Base-by-base conservation (phyloP, 148 eudicot species). In the Chenopodium album region DNA sequence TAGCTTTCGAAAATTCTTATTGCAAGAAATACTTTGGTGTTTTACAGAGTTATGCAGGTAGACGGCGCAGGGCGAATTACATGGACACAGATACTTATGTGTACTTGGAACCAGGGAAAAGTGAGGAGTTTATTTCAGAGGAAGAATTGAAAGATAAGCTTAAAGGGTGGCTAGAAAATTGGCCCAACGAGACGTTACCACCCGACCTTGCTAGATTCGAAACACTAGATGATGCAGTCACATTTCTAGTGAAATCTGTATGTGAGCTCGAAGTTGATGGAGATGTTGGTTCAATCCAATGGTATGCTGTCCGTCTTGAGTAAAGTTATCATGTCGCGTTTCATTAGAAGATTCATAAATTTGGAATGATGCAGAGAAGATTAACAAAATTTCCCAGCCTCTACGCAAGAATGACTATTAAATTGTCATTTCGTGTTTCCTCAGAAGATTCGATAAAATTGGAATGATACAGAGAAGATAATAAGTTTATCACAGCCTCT, bases 241-340 rank as follows among this genome's bases (percentile, higher is more conserved):
- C 85, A 0, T 91, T 85, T 78, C 89, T 95, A 4, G 92, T 93
- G 0, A 92, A 88, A 20, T 93, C 91, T 79, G 98, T 92, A 50
- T 95, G 97, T 81, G 97, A 95, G 85, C 93, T 95, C 59, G 97
- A 93, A 80, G 89, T 95, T 26, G 96, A 89, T 83, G 97, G 97
- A 41, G 96, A 91, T 86, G 98, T 92, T 46, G 98, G 98, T 82
- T 89, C 98, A 1, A 63, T 93, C 77, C 98, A 95, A 78, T 93
- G 98, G 98, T 95, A 88, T 17, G 82, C 90, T 83, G 95, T 95
- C 80, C 87, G 95, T n/a, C 87, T 94, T 79, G 91, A 92, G 60
- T 88, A 75, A 32, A 34, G 60, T 56, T 56, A 22, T 56, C 62
- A 56, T 56, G 22, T 56, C 17, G 62, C 22, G 16, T 56, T 14